phyloP scores from a whole-genome alignment of 352 stramenopile species.

The Phytophthora pluvialis region DNA sequence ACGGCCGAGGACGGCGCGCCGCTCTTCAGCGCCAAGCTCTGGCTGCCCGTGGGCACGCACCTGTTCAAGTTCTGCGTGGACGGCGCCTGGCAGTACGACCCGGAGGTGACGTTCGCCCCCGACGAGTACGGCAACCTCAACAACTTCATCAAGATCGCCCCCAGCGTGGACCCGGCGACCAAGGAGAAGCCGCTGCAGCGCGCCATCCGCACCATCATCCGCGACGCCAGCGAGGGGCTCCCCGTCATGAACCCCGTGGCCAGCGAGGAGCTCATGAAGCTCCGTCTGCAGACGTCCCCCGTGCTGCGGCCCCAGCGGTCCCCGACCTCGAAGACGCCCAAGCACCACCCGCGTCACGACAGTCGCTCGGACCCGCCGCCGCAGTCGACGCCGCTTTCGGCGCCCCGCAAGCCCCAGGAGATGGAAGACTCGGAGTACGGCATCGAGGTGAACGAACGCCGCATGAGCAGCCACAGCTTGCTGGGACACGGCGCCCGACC shows the following conservation, averaged over 20 bases:
- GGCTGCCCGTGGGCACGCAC: conserved; percentile 69
- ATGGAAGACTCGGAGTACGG: conserved; percentile 75
- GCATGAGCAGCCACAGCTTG: conserved; percentile 40
- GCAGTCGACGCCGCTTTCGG: conserved; percentile 31
- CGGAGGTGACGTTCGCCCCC: conserved; percentile 78
- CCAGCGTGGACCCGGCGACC: conserved; percentile 34
- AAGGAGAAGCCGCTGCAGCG: conserved; percentile 59
- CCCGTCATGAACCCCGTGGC: conserved; percentile 79
- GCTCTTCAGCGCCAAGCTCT: conserved; percentile 55
- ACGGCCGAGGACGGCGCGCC: conserved; percentile 14
- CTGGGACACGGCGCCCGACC: conserved; percentile 37
- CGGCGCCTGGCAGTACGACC: conserved; percentile 85
- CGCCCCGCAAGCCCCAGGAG: conserved; percentile 57
- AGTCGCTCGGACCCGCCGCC: conserved; percentile 34
- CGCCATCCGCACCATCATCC: conserved; percentile 76
- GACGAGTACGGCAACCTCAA: conserved; percentile 91
- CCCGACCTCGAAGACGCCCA: conserved; percentile 14
- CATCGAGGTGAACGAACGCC: conserved; percentile 55
- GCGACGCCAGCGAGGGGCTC: conserved; percentile 51
- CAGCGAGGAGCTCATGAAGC: conserved; percentile 64
- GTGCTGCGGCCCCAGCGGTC: conserved; percentile 40
- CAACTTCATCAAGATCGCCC: conserved; percentile 79
- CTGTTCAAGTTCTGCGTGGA: conserved; percentile 86
- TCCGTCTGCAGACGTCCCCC: conserved; percentile 61
- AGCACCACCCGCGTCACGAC: conserved; percentile 23